phyloP scores from a whole-genome alignment of 805 yeast species.

The Wickerhamiella sergipiensis region DNA sequence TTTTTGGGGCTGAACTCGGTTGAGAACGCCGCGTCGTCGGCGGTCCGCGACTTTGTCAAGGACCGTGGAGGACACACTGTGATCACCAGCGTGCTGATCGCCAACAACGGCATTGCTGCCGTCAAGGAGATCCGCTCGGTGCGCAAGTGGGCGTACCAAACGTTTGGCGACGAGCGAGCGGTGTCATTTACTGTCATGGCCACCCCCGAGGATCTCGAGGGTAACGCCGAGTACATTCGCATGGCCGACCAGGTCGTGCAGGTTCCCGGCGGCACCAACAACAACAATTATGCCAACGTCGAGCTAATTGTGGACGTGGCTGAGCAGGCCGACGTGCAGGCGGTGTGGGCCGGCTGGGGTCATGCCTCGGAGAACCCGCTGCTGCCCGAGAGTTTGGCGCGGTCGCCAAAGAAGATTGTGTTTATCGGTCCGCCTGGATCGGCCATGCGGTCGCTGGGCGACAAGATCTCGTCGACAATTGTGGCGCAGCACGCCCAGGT shows the following conservation, averaged over 20 bases:
- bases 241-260: slow-evolving; percentile 98
- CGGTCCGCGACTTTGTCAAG: slow-evolving; percentile 71
- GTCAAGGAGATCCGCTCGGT: slow-evolving; percentile 96
- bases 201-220: slow-evolving; percentile 96
- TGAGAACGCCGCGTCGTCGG: slow-evolving; percentile 54
- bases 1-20: slow-evolving; percentile 75
- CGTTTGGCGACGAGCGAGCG: slow-evolving; percentile 92
- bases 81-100: slow-evolving; percentile 68
- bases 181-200: slow-evolving; percentile 97
- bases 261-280: slow-evolving; percentile 98
- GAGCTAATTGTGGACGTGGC: slow-evolving; percentile 95
- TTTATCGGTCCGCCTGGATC: slow-evolving; percentile 99
- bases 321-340: slow-evolving; percentile 90
- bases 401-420: slow-evolving; percentile 77
- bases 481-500: slow-evolving; percentile 98
- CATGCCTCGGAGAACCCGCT: slow-evolving; percentile 98
- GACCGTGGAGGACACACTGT: slow-evolving; percentile 91
- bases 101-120: slow-evolving; percentile 98
- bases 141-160: slow-evolving; percentile 98
- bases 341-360: slow-evolving; percentile 99
- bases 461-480: slow-evolving; percentile 91
- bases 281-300: slow-evolving; percentile 96
- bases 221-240: slow-evolving; percentile 94
- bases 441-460: slow-evolving; percentile 99
- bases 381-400: slow-evolving; percentile 86